Conservation (phyloP, 306 rosid genomes). For the Gleditsia sinensis region DNA sequence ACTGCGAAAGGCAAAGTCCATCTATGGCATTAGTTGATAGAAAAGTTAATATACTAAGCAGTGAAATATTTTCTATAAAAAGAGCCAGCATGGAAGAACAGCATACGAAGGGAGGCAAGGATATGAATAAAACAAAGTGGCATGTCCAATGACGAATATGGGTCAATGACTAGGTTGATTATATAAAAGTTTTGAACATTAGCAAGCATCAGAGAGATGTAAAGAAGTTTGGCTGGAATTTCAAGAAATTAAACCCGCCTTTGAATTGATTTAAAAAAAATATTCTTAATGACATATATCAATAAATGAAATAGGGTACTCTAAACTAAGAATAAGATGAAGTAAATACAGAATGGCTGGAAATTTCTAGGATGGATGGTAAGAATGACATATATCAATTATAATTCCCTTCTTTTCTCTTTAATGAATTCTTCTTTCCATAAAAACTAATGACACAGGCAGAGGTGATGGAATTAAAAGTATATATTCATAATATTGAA, state of each 20-base stretch:
- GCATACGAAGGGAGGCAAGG: no score
- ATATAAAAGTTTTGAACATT: no score
- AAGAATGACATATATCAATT: background rate
- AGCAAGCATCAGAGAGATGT: no score
- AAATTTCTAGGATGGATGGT: background rate
- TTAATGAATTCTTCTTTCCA: background rate
- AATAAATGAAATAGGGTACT: background rate
- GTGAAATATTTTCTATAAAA: no score
- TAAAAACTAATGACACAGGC: background rate
- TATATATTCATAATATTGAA: no score
- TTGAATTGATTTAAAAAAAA: background rate
- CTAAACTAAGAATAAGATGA: background rate
- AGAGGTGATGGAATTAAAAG: background rate
- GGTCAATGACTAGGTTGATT: no score
- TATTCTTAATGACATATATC: background rate
- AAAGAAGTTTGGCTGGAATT: constrained; percentile 18
- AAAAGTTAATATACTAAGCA: no score
- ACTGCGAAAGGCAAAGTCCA: no score
- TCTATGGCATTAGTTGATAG: no score
- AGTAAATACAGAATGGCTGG: background rate
- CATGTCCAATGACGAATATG: no score
- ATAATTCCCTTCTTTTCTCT: constrained; percentile 5
- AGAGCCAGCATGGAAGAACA: no score
- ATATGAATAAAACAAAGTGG: no score
- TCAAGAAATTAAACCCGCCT: constrained; percentile 1